Base-by-base conservation (phyloP, 768 basidiomycete species). In the Porphyrellus cyaneotinctus region DNA sequence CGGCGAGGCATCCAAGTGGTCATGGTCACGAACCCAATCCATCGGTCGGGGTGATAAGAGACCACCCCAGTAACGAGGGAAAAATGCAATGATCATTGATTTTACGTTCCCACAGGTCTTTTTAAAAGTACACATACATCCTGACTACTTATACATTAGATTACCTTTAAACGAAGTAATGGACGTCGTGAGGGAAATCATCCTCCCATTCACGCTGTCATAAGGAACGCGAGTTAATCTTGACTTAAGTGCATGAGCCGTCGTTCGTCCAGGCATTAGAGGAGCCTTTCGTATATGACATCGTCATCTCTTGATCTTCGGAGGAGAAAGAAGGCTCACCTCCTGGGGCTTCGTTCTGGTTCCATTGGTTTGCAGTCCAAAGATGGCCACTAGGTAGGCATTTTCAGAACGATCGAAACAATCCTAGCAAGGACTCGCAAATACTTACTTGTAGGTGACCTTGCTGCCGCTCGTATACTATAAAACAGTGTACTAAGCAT, bases 221-320 rank as follows among this genome's bases (percentile, higher is more conserved):
- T 26, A 26, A 10, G 8, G 20, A 11, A 46, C 17, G 15, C 20
- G 17, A 11, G 18, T 28, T 11, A 12, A 13, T 50, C 10, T 31
- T 43, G n/a, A 38, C 18, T 38, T 13, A 58, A 24, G 64, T 36
- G 66, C 82, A 86, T 49, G 77, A 64, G 4, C 83, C 84, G 63
- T 80, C 67, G 61, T 85, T 77, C 41, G 72, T 71, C 84, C 84
- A 85, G 47, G 77, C 80, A 41, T 72, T 76, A 26, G 76, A 75
- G 31, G 73, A 17, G 38, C 76, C 81, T 83, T 47, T 26, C 8
- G 12, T 38, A 7, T 14, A 18, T 11, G 4, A 6, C 22, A 28
- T 47, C 10, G 36, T 11, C 35, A 24, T 32, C 15, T 10, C 24
- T 35, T n/a, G 11, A 6, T 31, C 18, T 41, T 38, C n/a, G 7